Evolutionary conservation across 306 rosid species (phyloP).

Genomic region (Biancaea sappan): DNA sequence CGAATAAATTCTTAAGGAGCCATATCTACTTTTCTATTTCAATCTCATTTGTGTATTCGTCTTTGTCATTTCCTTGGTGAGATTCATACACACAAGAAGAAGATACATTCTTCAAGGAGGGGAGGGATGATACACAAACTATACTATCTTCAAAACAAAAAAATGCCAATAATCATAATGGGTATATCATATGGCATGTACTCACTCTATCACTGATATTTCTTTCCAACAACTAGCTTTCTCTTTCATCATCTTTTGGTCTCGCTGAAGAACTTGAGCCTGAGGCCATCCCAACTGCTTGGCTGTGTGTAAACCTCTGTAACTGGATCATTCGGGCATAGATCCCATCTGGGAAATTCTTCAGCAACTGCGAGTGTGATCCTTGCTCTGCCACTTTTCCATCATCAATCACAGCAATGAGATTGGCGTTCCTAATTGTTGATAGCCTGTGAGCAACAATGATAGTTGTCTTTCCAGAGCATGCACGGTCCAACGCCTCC

Average conservation of each 20-base stretch:
- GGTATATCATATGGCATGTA: conserved; percentile 56
- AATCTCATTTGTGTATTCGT: conserved; percentile 50
- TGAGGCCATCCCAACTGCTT: conserved; percentile 86
- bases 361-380: conserved; percentile 89
- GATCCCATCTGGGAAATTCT: conserved; percentile 86
- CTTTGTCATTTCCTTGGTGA: conserved; percentile 49
- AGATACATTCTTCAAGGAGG: conserved; percentile 44
- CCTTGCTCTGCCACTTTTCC: conserved; percentile 99
- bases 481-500: conserved; percentile 92
- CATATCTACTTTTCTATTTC: conserved; percentile 44
- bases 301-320: conserved; percentile 82
- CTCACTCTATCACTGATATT: conserved; percentile 41
- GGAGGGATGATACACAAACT: conserved; percentile 60
- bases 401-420: conserved; percentile 95
- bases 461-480: conserved; percentile 88
- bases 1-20: conserved; percentile 27
- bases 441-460: conserved; percentile 88
- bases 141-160: conserved; percentile 52
- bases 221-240: conserved; percentile 48
- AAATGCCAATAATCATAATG: conserved; percentile 58
- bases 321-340: conserved; percentile 90
- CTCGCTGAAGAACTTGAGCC: conserved; percentile 76
- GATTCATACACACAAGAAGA: conserved; percentile 49
- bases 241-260: conserved; percentile 70
- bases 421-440: conserved; percentile 80